Percentiles rank a stretch among this genome's conserved stretches.
These are phyloP conservation scores for Raffaelea ambrosiae DNA, from an alignment of 2,329 filamentous ascomycete genomes.

Conservation along the genomic window DNA sequence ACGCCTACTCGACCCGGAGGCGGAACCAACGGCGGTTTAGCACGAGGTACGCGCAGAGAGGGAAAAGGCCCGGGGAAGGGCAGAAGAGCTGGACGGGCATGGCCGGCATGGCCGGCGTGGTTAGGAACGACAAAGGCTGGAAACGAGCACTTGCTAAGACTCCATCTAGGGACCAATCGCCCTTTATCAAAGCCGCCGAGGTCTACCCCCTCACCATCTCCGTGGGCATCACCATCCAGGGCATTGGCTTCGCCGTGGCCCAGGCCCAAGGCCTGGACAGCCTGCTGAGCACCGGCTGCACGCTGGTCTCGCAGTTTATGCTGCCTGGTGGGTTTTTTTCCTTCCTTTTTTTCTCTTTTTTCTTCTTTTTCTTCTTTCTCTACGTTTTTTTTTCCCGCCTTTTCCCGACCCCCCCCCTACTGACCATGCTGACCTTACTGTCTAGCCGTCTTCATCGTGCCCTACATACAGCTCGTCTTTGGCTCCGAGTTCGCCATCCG, in stretches of 20 bases:
- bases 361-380: background rate
- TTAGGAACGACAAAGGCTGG: slow-evolving; percentile 10
- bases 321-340: slow-evolving; percentile 41
- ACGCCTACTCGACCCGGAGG: slow-evolving; percentile 40
- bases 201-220: slow-evolving; percentile 49
- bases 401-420: background rate
- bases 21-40: slow-evolving; percentile 29
- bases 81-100: too few species aligned
- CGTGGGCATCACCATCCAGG: slow-evolving; percentile 48
- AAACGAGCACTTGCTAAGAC: too few species aligned
- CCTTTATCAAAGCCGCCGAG: slow-evolving; percentile 37
- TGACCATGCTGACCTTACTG: too few species aligned
- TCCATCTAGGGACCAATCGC: background rate
- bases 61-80: too few species aligned
- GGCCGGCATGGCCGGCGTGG: slow-evolving; percentile 16
- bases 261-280: slow-evolving; percentile 47
- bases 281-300: slow-evolving; percentile 44
- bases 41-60: slow-evolving; percentile 27
- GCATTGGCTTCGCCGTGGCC: slow-evolving; percentile 45
- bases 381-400: background rate
- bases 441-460: slow-evolving; percentile 59
- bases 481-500: slow-evolving; percentile 52
- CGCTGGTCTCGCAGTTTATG: slow-evolving; percentile 46
- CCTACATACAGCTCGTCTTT: slow-evolving; percentile 58
- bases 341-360: background rate